Evolutionary conservation across 108 stramenopile genomes (phyloP).

Genomic region (Conticribra weissflogii): DNA sequence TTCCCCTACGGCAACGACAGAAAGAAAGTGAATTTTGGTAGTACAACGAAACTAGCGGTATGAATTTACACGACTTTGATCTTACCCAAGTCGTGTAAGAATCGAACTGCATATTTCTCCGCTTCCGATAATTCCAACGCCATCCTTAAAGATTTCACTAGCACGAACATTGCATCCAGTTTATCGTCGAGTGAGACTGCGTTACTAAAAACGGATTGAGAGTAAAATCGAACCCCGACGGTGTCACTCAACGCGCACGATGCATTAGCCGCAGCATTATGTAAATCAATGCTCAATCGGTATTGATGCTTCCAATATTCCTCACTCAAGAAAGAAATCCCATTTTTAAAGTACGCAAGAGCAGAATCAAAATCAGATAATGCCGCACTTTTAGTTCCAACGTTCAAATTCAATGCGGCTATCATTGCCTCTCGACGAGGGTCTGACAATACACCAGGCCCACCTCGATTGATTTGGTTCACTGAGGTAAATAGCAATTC

Average conservation of each 20-base stretch:
- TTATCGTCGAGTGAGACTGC: conserved; percentile 31
- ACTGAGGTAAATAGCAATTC: conserved; percentile 33
- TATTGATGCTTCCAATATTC: conserved; percentile 29
- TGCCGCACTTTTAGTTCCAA: conserved; percentile 13
- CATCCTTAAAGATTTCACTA: background rate
- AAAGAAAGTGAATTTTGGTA: no score
- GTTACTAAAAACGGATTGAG: background rate
- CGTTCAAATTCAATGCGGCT: conserved; percentile 33
- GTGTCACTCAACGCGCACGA: conserved; percentile 10
- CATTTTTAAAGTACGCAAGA: conserved; percentile 16
- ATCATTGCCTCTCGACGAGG: conserved; percentile 14
- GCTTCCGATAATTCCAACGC: background rate
- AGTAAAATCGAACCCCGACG: background rate
- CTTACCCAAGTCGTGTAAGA: no score
- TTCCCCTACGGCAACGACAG: no score
- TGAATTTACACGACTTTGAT: no score
- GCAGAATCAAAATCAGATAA: conserved; percentile 23
- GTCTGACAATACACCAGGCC: conserved; percentile 9
- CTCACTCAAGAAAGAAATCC: conserved; percentile 27
- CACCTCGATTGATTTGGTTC: conserved; percentile 35
- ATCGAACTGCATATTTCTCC: background rate
- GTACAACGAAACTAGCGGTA: no score
- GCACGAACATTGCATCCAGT: conserved; percentile 7
- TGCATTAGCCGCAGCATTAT: conserved; percentile 21
- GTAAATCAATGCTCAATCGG: conserved; percentile 23